These are phyloP conservation scores for Rugosomyces carneus DNA, from an alignment of 1,284 basidiomycete genomes.

Conservation along the genomic window DNA sequence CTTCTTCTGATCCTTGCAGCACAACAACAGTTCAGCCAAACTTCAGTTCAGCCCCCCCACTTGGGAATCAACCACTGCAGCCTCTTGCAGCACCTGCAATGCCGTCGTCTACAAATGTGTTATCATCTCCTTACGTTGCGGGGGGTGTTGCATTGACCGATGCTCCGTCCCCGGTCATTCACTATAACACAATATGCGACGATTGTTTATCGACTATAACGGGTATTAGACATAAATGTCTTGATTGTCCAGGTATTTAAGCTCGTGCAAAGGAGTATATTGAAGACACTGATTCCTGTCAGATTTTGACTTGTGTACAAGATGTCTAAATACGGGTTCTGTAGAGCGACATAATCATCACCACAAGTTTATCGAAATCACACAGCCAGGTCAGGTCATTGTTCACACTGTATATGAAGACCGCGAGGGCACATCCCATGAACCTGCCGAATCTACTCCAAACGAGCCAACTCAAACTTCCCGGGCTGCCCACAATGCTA, in stretches of 20 bases:
- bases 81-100: background rate
- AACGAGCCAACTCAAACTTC: conserved; percentile 16
- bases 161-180: conserved; percentile 26
- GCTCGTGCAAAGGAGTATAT: background rate
- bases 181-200: conserved; percentile 50
- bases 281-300: background rate
- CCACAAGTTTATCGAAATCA: conserved; percentile 67
- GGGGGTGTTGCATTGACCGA: background rate
- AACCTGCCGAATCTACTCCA: conserved; percentile 8
- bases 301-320: conserved; percentile 70
- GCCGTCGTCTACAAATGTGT: background rate
- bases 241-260: conserved; percentile 57
- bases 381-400: conserved; percentile 54
- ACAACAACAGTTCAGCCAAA: background rate
- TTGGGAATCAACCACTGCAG: background rate
- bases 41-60: background rate
- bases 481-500: conserved; percentile 47
- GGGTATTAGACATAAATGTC: conserved; percentile 67
- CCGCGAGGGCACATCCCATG: conserved; percentile 24
- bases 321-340: conserved; percentile 41
- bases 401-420: conserved; percentile 53
- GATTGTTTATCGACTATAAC: conserved; percentile 46
- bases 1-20: conserved; percentile 12
- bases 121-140: background rate
- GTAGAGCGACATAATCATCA: conserved; percentile 47